A percentile compares a stretch with the other conserved stretches of the same genome.
phyloP scores from a whole-genome alignment of 2,329 filamentous ascomycete species.

The Colletotrichum falcatum region DNA sequence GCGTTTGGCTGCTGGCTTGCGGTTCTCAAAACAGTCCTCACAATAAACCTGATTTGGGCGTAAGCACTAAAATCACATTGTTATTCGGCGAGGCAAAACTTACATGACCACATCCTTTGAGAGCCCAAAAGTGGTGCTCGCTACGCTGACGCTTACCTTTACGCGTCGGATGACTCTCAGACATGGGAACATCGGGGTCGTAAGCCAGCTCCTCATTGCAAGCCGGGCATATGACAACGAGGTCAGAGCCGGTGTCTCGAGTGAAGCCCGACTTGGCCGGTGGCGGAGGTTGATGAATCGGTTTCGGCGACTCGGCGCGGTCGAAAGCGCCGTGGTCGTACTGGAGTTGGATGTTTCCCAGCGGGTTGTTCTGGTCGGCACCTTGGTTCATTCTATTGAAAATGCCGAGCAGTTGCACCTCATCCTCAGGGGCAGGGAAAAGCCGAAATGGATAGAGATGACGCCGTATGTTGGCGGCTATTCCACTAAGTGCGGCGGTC shows the following conservation, averaged over 20 bases:
- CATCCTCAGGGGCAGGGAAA: conserved; percentile 30
- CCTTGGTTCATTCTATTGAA: conserved; percentile 30
- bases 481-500: conserved; percentile 28
- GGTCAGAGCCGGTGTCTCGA: conserved; percentile 77
- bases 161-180: conserved; percentile 49
- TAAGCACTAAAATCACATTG: conserved; percentile 48
- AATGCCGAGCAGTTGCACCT: conserved; percentile 34
- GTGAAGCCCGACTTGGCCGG: conserved; percentile 82
- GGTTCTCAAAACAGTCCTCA: conserved; percentile 69
- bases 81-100: conserved; percentile 44
- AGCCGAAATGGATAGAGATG: conserved; percentile 33
- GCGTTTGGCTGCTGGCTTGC: conserved; percentile 55
- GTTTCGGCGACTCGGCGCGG: conserved; percentile 53
- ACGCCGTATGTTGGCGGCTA: conserved; percentile 26
- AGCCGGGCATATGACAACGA: conserved; percentile 84
- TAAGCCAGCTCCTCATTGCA: conserved; percentile 87
- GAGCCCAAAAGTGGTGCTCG: conserved; percentile 92
- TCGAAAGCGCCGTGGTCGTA: conserved; percentile 47
- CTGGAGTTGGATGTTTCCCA: conserved; percentile 41
- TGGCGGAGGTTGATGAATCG: conserved; percentile 71
- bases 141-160: conserved; percentile 63
- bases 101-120: conserved; percentile 94
- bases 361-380: conserved; percentile 36
- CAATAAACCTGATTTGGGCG: conserved; percentile 67
- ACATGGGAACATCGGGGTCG: conserved; percentile 63